A percentile compares a stretch with the other conserved stretches of the same genome.
Evolutionary conservation across 352 stramenopile genomes (phyloP).

Genomic region (Phytopythium sindhum): DNA sequence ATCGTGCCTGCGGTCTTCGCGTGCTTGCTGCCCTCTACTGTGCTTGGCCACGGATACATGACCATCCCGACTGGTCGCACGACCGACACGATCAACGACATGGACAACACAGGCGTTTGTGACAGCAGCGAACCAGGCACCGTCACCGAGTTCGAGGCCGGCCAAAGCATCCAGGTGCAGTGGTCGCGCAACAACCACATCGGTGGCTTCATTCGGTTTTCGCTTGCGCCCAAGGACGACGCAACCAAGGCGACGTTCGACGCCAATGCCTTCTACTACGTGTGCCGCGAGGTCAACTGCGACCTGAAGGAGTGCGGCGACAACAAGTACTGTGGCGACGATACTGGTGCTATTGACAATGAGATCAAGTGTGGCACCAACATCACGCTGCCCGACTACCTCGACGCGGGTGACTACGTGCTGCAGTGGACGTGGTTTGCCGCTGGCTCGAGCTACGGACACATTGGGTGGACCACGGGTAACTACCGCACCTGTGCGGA

Average conservation of each 20-base stretch:
- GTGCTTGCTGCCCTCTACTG: neutral
- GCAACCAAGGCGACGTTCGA: slow-evolving; percentile 37
- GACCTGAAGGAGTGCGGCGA: slow-evolving; percentile 35
- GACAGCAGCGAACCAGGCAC: slow-evolving; percentile 5
- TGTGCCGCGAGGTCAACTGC: slow-evolving; percentile 45
- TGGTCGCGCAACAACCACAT: slow-evolving; percentile 42
- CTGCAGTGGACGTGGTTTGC: slow-evolving; percentile 57
- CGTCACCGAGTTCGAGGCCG: slow-evolving; percentile 18
- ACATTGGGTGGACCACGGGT: slow-evolving; percentile 42
- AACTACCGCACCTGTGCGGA: slow-evolving; percentile 56
- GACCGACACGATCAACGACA: slow-evolving; percentile 11
- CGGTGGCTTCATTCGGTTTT: slow-evolving; percentile 43
- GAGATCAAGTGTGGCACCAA: slow-evolving; percentile 41
- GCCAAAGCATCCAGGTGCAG: slow-evolving; percentile 31
- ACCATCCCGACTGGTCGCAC: slow-evolving; percentile 9
- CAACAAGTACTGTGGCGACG: slow-evolving; percentile 41
- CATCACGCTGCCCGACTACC: slow-evolving; percentile 47
- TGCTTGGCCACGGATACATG: slow-evolving; percentile 9
- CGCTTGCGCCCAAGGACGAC: slow-evolving; percentile 37
- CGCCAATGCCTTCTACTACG: slow-evolving; percentile 53
- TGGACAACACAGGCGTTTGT: slow-evolving; percentile 10
- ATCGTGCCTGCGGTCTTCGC: neutral
- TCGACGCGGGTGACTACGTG: slow-evolving; percentile 46
- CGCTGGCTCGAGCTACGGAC: slow-evolving; percentile 45
- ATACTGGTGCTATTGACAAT: slow-evolving; percentile 18